Evolutionary conservation across 495 filamentous ascomycete species (phyloP).

Genomic region (Aspergillus sclerotiicarbonarius): DNA sequence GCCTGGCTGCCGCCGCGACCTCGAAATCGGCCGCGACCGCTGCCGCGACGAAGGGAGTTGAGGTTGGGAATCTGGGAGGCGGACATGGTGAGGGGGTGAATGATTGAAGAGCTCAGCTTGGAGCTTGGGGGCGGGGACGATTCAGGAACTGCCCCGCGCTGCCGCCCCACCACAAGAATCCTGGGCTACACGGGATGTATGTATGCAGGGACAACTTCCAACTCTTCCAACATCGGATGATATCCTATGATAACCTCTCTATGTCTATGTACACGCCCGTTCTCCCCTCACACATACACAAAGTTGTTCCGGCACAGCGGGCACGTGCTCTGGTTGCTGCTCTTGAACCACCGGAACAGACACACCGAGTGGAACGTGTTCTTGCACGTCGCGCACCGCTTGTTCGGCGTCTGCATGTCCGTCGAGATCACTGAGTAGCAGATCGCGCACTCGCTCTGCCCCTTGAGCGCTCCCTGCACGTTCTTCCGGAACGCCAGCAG

Average conservation of each 20-base stretch:
- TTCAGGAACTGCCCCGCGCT: too few relatives aligned
- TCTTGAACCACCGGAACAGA: constrained; percentile 94
- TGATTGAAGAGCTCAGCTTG: constrained; percentile 21
- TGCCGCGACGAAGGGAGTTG: constrained; percentile 59
- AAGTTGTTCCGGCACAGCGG: constrained; percentile 87
- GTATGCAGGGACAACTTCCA: too few relatives aligned
- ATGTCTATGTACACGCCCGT: constrained; percentile 10
- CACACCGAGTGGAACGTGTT: constrained; percentile 89
- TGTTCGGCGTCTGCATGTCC: constrained; percentile 85
- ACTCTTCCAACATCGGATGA: too few relatives aligned
- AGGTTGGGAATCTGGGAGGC: constrained; percentile 75
- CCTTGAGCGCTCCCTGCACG: constrained; percentile 81
- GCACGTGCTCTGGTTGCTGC: constrained; percentile 82
- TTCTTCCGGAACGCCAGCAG: constrained; percentile 79
- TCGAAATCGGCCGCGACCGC: constrained; percentile 42
- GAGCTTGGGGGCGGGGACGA: not conserved
- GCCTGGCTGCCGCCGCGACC: constrained; percentile 36
- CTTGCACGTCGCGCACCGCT: constrained; percentile 89
- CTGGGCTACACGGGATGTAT: too few relatives aligned
- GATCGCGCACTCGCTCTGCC: constrained; percentile 93
- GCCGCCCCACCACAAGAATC: too few relatives aligned
- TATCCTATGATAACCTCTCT: too few relatives aligned
- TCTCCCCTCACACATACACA: constrained; percentile 22
- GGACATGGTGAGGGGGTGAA: constrained; percentile 52
- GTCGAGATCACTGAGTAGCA: constrained; percentile 90